phyloP scores from a whole-genome alignment of 2,329 filamentous ascomycete species.

The Dothistroma pini region DNA sequence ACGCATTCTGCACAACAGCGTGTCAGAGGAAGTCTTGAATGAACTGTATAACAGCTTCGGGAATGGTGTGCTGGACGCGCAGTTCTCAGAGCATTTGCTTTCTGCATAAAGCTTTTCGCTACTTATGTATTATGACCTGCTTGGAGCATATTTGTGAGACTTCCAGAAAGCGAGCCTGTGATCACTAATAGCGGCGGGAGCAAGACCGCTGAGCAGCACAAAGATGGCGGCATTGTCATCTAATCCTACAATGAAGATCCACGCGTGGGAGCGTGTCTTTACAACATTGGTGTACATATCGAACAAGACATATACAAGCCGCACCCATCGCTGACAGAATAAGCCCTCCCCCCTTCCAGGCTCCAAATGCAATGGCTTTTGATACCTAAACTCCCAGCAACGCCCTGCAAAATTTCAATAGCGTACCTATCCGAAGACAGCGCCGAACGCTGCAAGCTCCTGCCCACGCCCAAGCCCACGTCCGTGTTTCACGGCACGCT shows the following conservation, averaged over 20 bases:
- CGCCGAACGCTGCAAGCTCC: too few relatives aligned
- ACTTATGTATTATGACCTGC: not conserved
- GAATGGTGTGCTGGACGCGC: not conserved
- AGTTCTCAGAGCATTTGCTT: not conserved
- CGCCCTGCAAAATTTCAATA: not conserved
- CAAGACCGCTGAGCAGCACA: too few relatives aligned
- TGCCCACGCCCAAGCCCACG: too few relatives aligned
- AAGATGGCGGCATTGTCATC: too few relatives aligned
- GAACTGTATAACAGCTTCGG: not conserved
- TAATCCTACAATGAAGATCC: too few relatives aligned
- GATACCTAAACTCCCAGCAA: not conserved
- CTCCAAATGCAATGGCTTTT: not conserved
- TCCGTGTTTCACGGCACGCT: slow-evolving; percentile 1
- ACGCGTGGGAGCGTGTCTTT: too few relatives aligned
- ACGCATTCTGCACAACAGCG: slow-evolving; percentile 9
- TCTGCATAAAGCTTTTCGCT: not conserved
- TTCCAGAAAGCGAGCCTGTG: not conserved
- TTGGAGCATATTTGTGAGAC: not conserved
- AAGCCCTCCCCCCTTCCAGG: too few relatives aligned
- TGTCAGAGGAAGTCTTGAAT: not conserved
- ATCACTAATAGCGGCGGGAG: too few relatives aligned
- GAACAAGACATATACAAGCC: not conserved
- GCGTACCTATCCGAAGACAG: too few relatives aligned
- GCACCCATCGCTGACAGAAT: not conserved
- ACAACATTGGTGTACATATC: not conserved